Conservation (phyloP, 2,329 filamentous ascomycete genomes). For the Dothistroma pini region DNA sequence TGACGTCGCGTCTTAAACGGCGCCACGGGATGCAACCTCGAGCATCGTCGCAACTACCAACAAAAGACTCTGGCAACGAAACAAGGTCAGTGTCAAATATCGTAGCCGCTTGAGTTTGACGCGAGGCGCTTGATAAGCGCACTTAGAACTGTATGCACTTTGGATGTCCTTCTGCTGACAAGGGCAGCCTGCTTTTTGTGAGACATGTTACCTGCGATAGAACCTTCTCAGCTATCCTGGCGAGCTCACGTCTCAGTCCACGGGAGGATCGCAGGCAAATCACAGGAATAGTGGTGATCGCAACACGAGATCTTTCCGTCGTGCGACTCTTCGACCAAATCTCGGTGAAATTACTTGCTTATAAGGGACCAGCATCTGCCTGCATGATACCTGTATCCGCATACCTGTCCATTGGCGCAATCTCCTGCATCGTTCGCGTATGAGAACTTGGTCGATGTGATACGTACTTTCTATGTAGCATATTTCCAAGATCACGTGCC, state of each 20-base stretch:
- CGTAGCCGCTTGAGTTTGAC: neutral
- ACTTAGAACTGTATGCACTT: neutral
- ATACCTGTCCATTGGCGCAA: neutral
- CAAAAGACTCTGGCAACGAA: neutral
- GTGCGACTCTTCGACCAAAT: neutral
- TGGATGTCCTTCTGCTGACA: neutral
- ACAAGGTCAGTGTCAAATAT: neutral
- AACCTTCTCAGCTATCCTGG: neutral
- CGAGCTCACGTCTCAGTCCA: neutral
- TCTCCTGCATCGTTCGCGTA: neutral
- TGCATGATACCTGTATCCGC: neutral
- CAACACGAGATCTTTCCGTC: neutral
- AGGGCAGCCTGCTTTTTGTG: neutral
- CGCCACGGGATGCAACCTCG: neutral
- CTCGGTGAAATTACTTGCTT: neutral
- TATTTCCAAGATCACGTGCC: neutral
- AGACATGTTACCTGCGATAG: neutral
- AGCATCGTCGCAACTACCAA: neutral
- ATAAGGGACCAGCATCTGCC: neutral
- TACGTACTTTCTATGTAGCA: neutral
- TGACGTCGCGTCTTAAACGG: conserved; percentile 3
- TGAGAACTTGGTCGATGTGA: neutral
- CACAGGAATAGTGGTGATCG: neutral
- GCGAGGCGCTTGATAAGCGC: neutral
- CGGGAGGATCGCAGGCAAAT: neutral